Percentiles rank a stretch among this genome's conserved stretches.
phyloP scores from a whole-genome alignment of 2,329 filamentous ascomycete species.

The Monilinia fructigena region DNA sequence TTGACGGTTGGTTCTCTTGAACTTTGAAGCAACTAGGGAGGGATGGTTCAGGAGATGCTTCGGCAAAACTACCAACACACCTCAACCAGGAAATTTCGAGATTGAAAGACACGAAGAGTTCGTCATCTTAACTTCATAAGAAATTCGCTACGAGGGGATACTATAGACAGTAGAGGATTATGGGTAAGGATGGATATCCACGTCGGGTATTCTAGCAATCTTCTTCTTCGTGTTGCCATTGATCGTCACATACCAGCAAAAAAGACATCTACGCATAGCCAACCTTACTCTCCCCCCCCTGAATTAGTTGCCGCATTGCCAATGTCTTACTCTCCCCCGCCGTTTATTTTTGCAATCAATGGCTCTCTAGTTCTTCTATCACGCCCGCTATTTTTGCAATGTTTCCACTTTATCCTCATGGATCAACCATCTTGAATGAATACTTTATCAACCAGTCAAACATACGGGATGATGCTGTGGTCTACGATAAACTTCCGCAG shows the following conservation, averaged over 20 bases:
- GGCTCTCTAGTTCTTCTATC: not conserved
- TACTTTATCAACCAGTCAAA: no score
- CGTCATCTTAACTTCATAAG: not conserved
- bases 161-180: not conserved
- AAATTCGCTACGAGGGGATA: not conserved
- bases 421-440: not conserved
- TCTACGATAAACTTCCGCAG: not conserved
- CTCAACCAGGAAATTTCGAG: not conserved
- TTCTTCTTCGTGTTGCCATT: not conserved
- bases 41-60: constrained; percentile 1
- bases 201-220: not conserved
- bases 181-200: not conserved
- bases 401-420: not conserved
- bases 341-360: no score
- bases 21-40: constrained; percentile 8
- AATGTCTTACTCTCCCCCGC: no score
- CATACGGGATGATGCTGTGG: not conserved
- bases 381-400: not conserved
- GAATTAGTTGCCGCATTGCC: not conserved
- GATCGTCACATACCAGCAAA: not conserved
- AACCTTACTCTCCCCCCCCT: not conserved
- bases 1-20: not conserved
- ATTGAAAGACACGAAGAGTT: not conserved
- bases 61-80: not conserved
- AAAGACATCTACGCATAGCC: not conserved